Conservation (phyloP, 2,329 filamentous ascomycete genomes). For the Beauveria bassiana region DNA sequence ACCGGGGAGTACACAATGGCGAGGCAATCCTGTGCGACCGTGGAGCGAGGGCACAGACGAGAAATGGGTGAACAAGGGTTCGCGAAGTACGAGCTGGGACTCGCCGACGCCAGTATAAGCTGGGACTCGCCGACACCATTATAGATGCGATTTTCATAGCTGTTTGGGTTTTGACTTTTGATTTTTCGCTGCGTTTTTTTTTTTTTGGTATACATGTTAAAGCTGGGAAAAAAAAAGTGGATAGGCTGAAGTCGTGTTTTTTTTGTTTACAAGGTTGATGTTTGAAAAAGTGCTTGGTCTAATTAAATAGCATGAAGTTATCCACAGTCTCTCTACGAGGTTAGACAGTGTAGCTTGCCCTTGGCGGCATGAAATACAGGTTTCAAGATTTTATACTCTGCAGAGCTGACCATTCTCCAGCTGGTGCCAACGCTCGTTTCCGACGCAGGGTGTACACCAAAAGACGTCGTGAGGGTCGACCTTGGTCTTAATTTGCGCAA, state of each 20-base stretch:
- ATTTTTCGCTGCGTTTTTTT: neutral
- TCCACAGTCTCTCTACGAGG: neutral
- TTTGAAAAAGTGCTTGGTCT: neutral
- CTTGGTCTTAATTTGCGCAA: slow-evolving; percentile 35
- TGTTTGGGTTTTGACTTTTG: neutral
- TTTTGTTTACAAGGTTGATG: neutral
- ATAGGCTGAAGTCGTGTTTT: neutral
- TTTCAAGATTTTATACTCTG: neutral
- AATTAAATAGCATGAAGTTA: neutral
- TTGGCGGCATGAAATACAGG: neutral
- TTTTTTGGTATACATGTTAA: neutral
- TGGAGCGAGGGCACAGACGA: slow-evolving; percentile 11
- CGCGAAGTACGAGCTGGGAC: slow-evolving; percentile 4
- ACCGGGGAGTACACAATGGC: slow-evolving; percentile 16
- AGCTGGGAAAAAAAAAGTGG: neutral
- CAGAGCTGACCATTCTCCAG: slow-evolving; percentile 19
- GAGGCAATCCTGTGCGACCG: slow-evolving; percentile 16
- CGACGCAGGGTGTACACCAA: slow-evolving; percentile 41
- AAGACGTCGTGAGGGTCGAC: slow-evolving; percentile 42
- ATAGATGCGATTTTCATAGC: neutral
- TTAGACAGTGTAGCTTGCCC: neutral
- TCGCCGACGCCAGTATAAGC: slow-evolving; percentile 2
- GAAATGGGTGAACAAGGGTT: neutral
- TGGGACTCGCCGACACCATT: slow-evolving; percentile 1
- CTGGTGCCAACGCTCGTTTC: slow-evolving; percentile 33